phyloP scores from a whole-genome alignment of 208 protist genomes.

The Herpetomonas samuelpessoai region DNA sequence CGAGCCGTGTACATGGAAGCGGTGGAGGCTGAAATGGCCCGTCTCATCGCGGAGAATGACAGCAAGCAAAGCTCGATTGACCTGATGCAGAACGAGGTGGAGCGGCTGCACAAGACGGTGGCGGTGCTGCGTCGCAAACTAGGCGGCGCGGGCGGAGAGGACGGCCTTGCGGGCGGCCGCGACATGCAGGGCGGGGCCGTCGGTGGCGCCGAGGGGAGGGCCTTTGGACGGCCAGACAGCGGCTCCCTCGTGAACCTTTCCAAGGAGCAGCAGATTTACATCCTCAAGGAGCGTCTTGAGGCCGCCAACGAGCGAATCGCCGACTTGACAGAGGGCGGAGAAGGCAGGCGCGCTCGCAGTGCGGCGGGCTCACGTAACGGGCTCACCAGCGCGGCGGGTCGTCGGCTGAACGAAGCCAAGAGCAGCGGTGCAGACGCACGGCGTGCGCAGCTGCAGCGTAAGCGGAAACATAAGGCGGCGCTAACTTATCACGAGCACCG shows the following conservation, averaged over 20 bases:
- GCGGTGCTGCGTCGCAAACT: conserved; percentile 23
- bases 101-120: conserved; percentile 39
- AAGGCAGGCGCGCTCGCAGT: background rate
- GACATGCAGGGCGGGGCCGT: conserved; percentile 2
- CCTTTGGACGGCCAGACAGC: conserved; percentile 28
- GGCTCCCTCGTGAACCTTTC: conserved; percentile 40
- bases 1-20: conserved; percentile 30
- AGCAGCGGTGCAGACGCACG: background rate
- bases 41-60: conserved; percentile 56
- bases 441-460: background rate
- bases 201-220: conserved; percentile 1
- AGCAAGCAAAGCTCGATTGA: conserved; percentile 26
- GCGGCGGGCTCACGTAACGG: background rate
- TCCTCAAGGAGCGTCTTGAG: conserved; percentile 77
- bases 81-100: conserved; percentile 37
- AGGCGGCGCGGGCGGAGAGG: background rate
- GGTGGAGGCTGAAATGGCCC: conserved; percentile 51
- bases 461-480: conserved; percentile 3
- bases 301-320: conserved; percentile 51
- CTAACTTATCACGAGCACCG: conserved; percentile 19
- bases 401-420: background rate
- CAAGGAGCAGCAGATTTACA: conserved; percentile 87
- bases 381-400: background rate
- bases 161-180: background rate
- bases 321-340: conserved; percentile 18